Evolutionary conservation across 371 early-diverging fungal genomes (phyloP).

Genomic region (Quaeritorhiza haematococci): DNA sequence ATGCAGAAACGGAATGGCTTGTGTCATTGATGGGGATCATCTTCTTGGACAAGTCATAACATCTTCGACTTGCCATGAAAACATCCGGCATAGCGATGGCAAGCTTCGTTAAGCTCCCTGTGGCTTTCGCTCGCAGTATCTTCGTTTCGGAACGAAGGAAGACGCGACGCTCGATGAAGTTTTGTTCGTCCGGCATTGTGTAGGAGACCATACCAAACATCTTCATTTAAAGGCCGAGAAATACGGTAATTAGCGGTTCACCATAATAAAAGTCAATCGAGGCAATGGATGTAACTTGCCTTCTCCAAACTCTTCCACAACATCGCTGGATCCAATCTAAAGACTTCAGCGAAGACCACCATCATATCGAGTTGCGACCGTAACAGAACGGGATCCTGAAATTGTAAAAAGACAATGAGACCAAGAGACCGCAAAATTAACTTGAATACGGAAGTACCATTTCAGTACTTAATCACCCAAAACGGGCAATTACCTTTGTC

Average conservation of each 20-base stretch:
- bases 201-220: conserved; percentile 20
- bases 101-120: conserved; percentile 37
- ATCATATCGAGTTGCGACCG: conserved; percentile 18
- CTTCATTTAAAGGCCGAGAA: too few species aligned
- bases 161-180: conserved; percentile 6
- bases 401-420: too few species aligned
- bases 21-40: too few species aligned
- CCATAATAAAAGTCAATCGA: background rate
- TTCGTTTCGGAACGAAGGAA: conserved; percentile 21
- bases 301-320: conserved; percentile 38
- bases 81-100: conserved; percentile 44
- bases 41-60: too few species aligned
- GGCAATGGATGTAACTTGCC: conserved; percentile 13
- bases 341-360: conserved; percentile 14
- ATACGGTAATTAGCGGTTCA: background rate
- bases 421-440: too few species aligned
- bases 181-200: conserved; percentile 18
- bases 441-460: too few species aligned
- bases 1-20: too few species aligned
- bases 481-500: too few species aligned
- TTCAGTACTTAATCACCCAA: too few species aligned
- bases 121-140: conserved; percentile 35
- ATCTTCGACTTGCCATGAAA: conserved; percentile 13
- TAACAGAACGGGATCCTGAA: conserved; percentile 14
- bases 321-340: conserved; percentile 8